Percentiles rank a stretch among this genome's conserved stretches.
phyloP scores from a whole-genome alignment of 176 grass and related monocot genomes.

The Ananas comosus region DNA sequence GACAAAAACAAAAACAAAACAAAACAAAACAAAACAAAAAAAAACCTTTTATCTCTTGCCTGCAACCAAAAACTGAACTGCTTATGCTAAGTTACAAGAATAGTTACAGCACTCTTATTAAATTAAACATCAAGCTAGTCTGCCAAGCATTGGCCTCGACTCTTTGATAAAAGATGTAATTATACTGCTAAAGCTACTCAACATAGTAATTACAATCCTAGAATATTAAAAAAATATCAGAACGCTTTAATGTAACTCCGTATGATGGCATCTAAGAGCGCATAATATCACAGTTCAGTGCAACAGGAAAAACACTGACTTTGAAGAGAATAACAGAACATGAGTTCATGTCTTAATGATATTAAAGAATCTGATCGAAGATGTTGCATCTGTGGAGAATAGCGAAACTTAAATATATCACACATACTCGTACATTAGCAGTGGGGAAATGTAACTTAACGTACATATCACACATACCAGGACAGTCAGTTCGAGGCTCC shows the following conservation, averaged over 20 bases:
- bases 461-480: not conserved
- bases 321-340: not conserved
- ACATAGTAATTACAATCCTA: not conserved
- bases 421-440: no score
- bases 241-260: no score
- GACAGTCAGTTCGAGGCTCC: slow-evolving; percentile 21
- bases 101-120: not conserved
- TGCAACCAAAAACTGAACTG: not conserved
- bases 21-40: not conserved
- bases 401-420: not conserved
- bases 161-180: not conserved
- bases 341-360: not conserved
- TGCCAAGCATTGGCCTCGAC: not conserved
- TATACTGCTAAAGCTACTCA: not conserved
- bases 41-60: no score
- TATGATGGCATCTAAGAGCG: not conserved
- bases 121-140: not conserved
- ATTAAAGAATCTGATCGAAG: not conserved
- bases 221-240: not conserved
- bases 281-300: not conserved
- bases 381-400: not conserved
- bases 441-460: not conserved
- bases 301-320: not conserved
- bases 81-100: no score
- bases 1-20: no score